Base-by-base conservation (phyloP, 2,329 filamentous ascomycete genomes). In the Colletotrichum incanum region DNA sequence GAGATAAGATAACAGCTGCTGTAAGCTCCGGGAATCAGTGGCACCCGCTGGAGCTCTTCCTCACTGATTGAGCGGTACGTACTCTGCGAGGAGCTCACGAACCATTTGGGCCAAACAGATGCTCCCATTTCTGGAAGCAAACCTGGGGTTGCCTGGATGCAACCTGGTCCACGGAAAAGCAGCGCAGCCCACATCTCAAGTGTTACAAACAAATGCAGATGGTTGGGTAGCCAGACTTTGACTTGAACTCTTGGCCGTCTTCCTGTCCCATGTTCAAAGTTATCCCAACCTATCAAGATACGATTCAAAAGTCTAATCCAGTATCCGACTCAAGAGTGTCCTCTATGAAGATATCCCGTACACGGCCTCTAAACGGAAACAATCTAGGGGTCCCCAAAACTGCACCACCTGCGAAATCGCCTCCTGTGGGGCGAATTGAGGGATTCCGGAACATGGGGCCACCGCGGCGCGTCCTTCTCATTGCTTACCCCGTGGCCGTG, bases 1-100 rank as follows among this genome's bases (percentile, higher is more conserved):
- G 71, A 73, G 71, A 73, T 73, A 73, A 73, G 71, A 73, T 71
- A 73, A 18, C 56, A 70, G 47, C 65, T 72, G 20, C 45, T 55
- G 65, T 63, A 70, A 65, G 70, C 59, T 72, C 59, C 70, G 69
- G 65, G n/a, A 39, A 20, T 28, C n/a, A 50, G 45, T 62, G 45
- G 59, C 59, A 20, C 60, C 60, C 49, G 60, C 45, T 52, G 60
- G 23, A 62, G 31, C 58, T 60, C 45, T 28, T 16, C 52, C n/a
- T 26, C 14, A 18, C 20, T 9, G 23, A 18, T 20, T 23, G 31
- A 37, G 5, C 16, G 37, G 37, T 64, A 64, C 61, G 61, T 64
- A 64, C 37, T 26, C 23, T 7, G 14, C 23, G n/a, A 41, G 16
- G 39, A 60, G 28, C 50, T 60, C 39, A 41, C 18, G 39, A 49